Percentiles rank a stretch among this genome's conserved stretches.
These are phyloP conservation scores for Chrysosporium keratinophilum DNA, from an alignment of 2,329 filamentous ascomycete genomes.

Conservation along the genomic window DNA sequence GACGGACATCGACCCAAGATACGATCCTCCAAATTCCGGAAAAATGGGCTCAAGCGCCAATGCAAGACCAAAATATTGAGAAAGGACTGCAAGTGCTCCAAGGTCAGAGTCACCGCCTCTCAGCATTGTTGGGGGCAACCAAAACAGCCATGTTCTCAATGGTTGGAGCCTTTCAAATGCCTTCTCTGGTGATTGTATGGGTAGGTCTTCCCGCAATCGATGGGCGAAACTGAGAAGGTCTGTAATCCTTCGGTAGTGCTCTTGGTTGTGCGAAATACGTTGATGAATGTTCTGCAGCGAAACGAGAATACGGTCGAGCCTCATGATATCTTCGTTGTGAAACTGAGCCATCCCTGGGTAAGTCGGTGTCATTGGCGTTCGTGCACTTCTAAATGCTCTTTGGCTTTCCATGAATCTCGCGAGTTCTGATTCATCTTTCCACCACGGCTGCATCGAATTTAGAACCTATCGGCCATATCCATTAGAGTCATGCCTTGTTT, in stretches of 20 bases:
- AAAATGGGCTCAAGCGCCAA: slow-evolving; percentile 83
- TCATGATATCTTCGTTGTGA: slow-evolving; percentile 57
- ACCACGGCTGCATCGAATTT: slow-evolving; percentile 75
- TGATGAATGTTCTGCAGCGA: slow-evolving; percentile 50
- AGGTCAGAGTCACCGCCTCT: slow-evolving; percentile 66
- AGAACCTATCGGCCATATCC: slow-evolving; percentile 53
- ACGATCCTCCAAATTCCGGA: slow-evolving; percentile 79
- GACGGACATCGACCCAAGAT: slow-evolving; percentile 71
- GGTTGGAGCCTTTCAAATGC: slow-evolving; percentile 85
- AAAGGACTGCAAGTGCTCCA: slow-evolving; percentile 69
- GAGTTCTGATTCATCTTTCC: slow-evolving; percentile 70
- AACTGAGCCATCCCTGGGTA: slow-evolving; percentile 22
- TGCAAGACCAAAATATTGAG: slow-evolving; percentile 83
- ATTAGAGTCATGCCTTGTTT: slow-evolving; percentile 6
- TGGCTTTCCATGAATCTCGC: slow-evolving; percentile 36
- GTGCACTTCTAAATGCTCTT: slow-evolving; percentile 28
- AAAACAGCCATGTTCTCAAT: slow-evolving; percentile 87
- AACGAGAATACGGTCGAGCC: slow-evolving; percentile 56
- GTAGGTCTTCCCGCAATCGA: slow-evolving; percentile 59
- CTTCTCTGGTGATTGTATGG: slow-evolving; percentile 61
- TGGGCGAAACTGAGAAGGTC: slow-evolving; percentile 64
- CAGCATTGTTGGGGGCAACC: slow-evolving; percentile 78
- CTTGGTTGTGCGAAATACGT: slow-evolving; percentile 57
- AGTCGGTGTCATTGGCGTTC: slow-evolving; percentile 27
- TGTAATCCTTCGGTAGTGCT: slow-evolving; percentile 57